A percentile compares a stretch with the other conserved stretches of the same genome.
phyloP scores from a whole-genome alignment of 352 stramenopile species.

The Peronospora tabacina region DNA sequence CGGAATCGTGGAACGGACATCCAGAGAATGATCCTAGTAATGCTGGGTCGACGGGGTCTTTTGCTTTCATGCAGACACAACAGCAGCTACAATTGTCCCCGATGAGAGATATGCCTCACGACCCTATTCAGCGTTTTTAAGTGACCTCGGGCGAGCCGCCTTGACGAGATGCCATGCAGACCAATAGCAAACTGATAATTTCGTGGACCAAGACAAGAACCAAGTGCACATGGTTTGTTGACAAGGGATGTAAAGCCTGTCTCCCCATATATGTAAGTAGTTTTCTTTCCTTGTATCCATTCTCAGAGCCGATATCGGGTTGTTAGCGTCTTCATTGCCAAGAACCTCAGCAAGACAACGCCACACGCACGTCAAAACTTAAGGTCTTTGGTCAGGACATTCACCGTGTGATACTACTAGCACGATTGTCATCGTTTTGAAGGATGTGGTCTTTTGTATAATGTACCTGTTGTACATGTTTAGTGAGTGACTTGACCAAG shows the following conservation, averaged over 20 bases:
- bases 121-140: conserved; percentile 29
- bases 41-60: conserved; percentile 10
- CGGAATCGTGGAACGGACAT: conserved; percentile 24
- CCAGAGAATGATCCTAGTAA: conserved; percentile 10
- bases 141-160: neutral
- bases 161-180: conserved; percentile 1
- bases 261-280: conserved; percentile 7
- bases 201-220: conserved; percentile 1
- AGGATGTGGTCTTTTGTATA: conserved; percentile 21
- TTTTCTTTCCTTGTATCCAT: conserved; percentile 21
- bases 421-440: conserved; percentile 19
- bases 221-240: neutral
- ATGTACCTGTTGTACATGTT: neutral
- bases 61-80: conserved; percentile 25
- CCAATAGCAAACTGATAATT: neutral
- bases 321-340: conserved; percentile 23
- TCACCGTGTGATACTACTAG: conserved; percentile 6
- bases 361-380: conserved; percentile 12
- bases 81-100: conserved; percentile 31
- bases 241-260: neutral
- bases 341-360: conserved; percentile 20
- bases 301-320: conserved; percentile 21
- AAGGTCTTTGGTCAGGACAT: neutral
- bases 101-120: conserved; percentile 24
- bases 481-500: too few relatives aligned